A percentile compares a stretch with the other conserved stretches of the same genome.
These are phyloP conservation scores for Pholiota conissans DNA, from an alignment of 768 basidiomycete genomes.

Conservation along the genomic window DNA sequence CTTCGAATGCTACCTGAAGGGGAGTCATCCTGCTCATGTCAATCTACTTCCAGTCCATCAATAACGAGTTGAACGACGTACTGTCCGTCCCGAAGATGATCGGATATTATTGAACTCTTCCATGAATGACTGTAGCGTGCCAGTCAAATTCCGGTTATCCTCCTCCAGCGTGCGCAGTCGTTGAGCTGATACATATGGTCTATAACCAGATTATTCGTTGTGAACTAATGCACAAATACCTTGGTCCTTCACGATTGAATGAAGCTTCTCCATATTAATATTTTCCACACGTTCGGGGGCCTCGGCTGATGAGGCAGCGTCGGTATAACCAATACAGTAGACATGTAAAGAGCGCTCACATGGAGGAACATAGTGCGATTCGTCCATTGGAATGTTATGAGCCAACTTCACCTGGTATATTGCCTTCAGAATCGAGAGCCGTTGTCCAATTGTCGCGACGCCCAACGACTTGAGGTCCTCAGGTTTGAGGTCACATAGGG, in stretches of 20 bases:
- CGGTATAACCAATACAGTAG: neutral
- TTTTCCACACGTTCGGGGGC: constrained; percentile 32
- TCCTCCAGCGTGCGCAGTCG: constrained; percentile 72
- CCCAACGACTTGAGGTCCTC: constrained; percentile 86
- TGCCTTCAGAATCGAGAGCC: constrained; percentile 88
- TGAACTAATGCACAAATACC: constrained; percentile 38
- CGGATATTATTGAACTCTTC: constrained; percentile 61
- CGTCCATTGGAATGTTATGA: constrained; percentile 78
- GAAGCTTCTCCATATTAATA: constrained; percentile 64
- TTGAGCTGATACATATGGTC: constrained; percentile 45
- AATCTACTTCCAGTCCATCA: neutral
- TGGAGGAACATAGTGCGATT: constrained; percentile 85
- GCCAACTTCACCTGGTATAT: constrained; percentile 88
- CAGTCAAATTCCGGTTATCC: constrained; percentile 72
- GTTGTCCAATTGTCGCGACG: constrained; percentile 86
- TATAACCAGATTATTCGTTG: neutral
- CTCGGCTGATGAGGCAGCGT: constrained; percentile 31
- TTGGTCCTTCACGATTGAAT: constrained; percentile 71
- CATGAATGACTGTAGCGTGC: constrained; percentile 58
- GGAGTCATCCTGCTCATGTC: constrained; percentile 31
- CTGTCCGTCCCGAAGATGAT: constrained; percentile 39
- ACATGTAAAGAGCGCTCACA: constrained; percentile 49
- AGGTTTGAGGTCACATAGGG: constrained; percentile 81
- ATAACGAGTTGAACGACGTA: constrained; percentile 18
- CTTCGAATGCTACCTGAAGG: constrained; percentile 50